Evolutionary conservation across 2,329 filamentous ascomycete species (phyloP).

Genomic region (Verticillium isaacii): DNA sequence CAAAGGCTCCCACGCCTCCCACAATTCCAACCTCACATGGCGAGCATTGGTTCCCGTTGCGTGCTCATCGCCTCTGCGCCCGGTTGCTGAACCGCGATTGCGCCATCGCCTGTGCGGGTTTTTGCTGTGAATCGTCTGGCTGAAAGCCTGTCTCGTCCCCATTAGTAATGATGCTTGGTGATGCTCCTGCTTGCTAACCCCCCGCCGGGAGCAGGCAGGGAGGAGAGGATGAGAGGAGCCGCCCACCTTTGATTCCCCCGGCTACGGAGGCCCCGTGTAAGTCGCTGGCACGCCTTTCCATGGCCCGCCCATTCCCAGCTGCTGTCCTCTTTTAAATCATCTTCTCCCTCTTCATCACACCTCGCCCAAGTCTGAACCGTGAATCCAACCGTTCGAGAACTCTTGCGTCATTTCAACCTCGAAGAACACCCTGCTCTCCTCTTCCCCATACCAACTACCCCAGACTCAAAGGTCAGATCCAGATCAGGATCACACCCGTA

Average conservation of each 20-base stretch:
- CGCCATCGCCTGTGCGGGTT: constrained; percentile 5
- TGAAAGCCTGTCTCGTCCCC: not conserved
- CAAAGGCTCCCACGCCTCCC: constrained; percentile 1
- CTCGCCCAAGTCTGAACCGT: constrained; percentile 2
- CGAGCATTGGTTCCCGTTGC: constrained; percentile 3
- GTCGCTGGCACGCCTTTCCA: constrained; percentile 2
- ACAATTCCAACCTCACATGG: not conserved
- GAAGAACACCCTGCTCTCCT: constrained; percentile 1
- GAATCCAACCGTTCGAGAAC: not conserved
- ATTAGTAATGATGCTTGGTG: constrained; percentile 15
- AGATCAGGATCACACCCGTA: not conserved
- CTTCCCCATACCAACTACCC: constrained; percentile 1
- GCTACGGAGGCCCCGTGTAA: constrained; percentile 10
- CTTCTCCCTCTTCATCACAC: not conserved
- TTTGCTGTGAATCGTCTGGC: not conserved
- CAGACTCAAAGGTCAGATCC: not conserved
- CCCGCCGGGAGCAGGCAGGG: not conserved
- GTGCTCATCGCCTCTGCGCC: not conserved
- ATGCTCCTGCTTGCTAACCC: constrained; percentile 7
- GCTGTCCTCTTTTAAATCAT: constrained; percentile 11
- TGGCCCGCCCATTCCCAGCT: not conserved
- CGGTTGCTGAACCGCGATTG: constrained; percentile 4
- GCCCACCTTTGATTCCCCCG: constrained; percentile 5
- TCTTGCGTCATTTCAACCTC: constrained; percentile 12
- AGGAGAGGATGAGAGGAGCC: not conserved